A percentile compares a stretch with the other conserved stretches of the same genome.
These are phyloP conservation scores for Tolypocladium ophioglossoides DNA, from an alignment of 2,329 filamentous ascomycete genomes.

Conservation along the genomic window DNA sequence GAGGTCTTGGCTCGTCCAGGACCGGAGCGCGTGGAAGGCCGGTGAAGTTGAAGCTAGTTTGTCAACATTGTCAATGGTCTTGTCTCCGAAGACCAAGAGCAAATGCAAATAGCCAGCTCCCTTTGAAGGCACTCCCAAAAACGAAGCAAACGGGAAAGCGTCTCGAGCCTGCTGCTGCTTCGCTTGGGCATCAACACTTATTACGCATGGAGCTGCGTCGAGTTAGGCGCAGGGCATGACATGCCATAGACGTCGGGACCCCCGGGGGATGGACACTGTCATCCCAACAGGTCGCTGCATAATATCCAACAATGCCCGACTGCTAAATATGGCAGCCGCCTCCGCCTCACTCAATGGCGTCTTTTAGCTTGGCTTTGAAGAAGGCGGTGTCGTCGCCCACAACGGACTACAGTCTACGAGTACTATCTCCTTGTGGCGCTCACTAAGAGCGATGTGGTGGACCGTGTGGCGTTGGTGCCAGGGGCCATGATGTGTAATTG, in stretches of 20 bases:
- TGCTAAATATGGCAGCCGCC: background rate
- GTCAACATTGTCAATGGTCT: background rate
- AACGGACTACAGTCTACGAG: too few relatives aligned
- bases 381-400: background rate
- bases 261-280: background rate
- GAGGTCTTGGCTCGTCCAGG: background rate
- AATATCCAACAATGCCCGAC: background rate
- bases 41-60: background rate
- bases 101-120: background rate
- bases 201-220: background rate
- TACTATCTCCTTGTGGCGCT: background rate
- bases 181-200: conserved; percentile 1
- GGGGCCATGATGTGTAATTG: background rate
- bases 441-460: background rate
- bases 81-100: background rate
- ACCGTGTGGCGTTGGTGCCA: background rate
- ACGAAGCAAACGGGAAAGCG: background rate
- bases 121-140: too few relatives aligned
- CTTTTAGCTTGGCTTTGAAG: background rate
- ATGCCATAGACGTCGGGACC: background rate
- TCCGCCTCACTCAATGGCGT: background rate
- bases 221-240: background rate
- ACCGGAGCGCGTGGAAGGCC: background rate
- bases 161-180: background rate
- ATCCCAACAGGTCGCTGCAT: background rate